phyloP scores from a whole-genome alignment of 2,329 filamentous ascomycete species.

The Aaosphaeria arxii region DNA sequence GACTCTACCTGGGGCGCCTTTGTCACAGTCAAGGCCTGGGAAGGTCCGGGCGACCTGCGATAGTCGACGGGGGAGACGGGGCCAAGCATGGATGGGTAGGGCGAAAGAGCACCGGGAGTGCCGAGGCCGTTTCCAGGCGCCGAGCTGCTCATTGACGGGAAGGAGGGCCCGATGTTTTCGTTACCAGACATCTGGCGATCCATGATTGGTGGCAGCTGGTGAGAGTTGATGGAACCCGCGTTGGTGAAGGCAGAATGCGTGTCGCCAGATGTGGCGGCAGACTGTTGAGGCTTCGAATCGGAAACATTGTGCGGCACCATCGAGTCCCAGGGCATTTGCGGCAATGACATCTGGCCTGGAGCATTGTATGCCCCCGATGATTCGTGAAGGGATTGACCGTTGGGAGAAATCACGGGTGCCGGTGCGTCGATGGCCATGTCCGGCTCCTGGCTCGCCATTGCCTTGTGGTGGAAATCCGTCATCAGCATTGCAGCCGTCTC shows the following conservation, averaged over 20 bases:
- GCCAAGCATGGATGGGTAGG: conserved; percentile 65
- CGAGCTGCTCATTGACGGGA: conserved; percentile 70
- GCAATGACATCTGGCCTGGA: conserved; percentile 72
- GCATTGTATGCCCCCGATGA: conserved; percentile 67
- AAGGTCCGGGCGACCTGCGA: conserved; percentile 66
- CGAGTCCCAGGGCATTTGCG: conserved; percentile 88
- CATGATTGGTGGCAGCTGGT: conserved; percentile 66
- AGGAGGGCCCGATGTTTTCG: conserved; percentile 61
- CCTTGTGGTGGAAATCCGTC: conserved; percentile 96
- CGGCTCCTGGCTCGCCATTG: conserved; percentile 68
- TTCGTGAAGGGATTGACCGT: conserved; percentile 70
- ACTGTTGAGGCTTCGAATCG: conserved; percentile 74
- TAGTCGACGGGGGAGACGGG: conserved; percentile 68
- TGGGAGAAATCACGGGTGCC: conserved; percentile 70
- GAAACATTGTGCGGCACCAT: conserved; percentile 70
- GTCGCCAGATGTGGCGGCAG: conserved; percentile 69
- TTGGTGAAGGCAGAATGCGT: conserved; percentile 56
- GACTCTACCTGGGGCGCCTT: conserved; percentile 76
- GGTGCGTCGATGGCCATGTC: conserved; percentile 53
- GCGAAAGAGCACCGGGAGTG: conserved; percentile 71
- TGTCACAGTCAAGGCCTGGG: conserved; percentile 61
- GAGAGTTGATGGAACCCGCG: conserved; percentile 55
- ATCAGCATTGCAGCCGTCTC: conserved; percentile 98
- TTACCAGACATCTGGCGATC: conserved; percentile 59
- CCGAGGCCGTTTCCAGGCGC: conserved; percentile 66